Base-by-base conservation (phyloP, 208 protist genomes). In the Leishmania lainsoni region DNA sequence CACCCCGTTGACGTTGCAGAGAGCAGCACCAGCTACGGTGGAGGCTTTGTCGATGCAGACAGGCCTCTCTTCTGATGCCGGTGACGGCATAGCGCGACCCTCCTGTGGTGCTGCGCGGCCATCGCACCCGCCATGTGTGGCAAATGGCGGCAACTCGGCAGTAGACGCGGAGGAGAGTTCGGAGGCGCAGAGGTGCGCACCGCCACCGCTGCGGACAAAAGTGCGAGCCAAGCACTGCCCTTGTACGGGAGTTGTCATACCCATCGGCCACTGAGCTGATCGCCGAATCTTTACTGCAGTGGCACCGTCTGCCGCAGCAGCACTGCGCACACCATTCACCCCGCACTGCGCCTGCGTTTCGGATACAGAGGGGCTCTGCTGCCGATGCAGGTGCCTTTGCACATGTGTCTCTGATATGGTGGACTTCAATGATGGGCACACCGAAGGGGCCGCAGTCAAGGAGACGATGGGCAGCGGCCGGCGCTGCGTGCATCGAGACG, bases 101-200 rank as follows among this genome's bases (percentile, higher is more conserved):
- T 73, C n/a, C 45, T 52, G 42, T 29, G 68, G 3, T 29, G 8
- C 45, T 5, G 45, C 68, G 22, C 26, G 3, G 68, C 17, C 39
- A 73, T 73, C 68, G 26, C 68, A 52, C 12, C 17, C 26, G 45
- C 22, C 68, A 73, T 29, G 3, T 26, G 22, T 52, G 6, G 39
- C 26, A 29, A 45, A 29, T 12, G 12, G 73, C 16, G 73, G 32
- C 22, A 63, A 12, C 54, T 58, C 29, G 16, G 52, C 16, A 20
- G 51, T 26, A 22, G 52, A 5, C 22, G 52, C 48, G 39, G 52
- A 77, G 26, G 73, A 65, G n/a, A 77, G 26, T 10, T 77, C 73
- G 26, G 73, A 77, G 39, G 73, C 73, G 32, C 73, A 77, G 32
- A 77, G 73, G 73, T 77, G 49, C 32, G 73, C 72, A 16, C 72